phyloP scores from a whole-genome alignment of 345 rosid genomes.

The Corchorus olitorius region DNA sequence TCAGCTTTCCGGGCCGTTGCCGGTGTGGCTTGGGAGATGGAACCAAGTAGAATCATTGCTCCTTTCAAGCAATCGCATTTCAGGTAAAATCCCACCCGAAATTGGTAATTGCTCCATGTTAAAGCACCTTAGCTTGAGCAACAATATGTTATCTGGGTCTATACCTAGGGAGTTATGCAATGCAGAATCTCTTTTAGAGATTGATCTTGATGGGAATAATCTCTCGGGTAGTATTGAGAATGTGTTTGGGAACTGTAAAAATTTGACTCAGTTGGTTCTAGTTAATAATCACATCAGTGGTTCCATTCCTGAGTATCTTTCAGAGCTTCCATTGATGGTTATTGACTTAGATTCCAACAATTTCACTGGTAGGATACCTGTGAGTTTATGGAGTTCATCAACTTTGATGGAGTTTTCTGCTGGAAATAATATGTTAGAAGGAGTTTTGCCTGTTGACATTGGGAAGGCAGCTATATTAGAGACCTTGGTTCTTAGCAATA shows the following conservation, averaged over 20 bases:
- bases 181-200: constrained; percentile 53
- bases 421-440: constrained; percentile 59
- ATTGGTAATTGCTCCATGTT: constrained; percentile 62
- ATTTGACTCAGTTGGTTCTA: constrained; percentile 63
- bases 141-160: constrained; percentile 58
- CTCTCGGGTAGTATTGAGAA: constrained; percentile 59
- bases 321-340: constrained; percentile 69
- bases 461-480: constrained; percentile 60
- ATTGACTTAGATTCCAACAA: constrained; percentile 77
- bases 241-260: constrained; percentile 56
- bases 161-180: constrained; percentile 76
- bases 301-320: constrained; percentile 57
- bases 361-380: constrained; percentile 65
- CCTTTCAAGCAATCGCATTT: constrained; percentile 57
- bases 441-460: constrained; percentile 56
- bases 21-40: constrained; percentile 82
- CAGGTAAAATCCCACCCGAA: constrained; percentile 60
- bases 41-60: constrained; percentile 56
- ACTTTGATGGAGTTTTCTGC: constrained; percentile 80
- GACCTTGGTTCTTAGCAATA: constrained; percentile 67
- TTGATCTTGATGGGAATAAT: constrained; percentile 61
- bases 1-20: constrained; percentile 66
- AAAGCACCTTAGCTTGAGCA: constrained; percentile 56
- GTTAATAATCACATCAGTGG: constrained; percentile 60
- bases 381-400: constrained; percentile 59